These are phyloP conservation scores for Neofusicoccum parvum DNA, from an alignment of 2,329 filamentous ascomycete species.

Conservation along the genomic window DNA sequence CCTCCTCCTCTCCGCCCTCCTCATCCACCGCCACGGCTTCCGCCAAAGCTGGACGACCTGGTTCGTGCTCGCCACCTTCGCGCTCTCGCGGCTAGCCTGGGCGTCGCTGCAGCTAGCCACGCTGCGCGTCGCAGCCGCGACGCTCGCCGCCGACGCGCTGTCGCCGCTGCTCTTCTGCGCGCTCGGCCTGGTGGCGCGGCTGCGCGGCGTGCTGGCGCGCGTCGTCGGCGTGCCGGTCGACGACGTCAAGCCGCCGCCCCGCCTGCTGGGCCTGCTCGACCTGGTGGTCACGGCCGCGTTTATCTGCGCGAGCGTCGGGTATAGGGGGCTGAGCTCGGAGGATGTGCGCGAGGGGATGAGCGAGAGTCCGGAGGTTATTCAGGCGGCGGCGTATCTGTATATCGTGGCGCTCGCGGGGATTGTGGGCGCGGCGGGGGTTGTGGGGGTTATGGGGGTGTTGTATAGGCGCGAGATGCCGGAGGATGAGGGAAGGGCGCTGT, in stretches of 20 bases:
- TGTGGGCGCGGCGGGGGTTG: not conserved
- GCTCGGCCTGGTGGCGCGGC: not conserved
- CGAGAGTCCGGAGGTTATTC: not conserved
- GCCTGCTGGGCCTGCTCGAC: not conserved
- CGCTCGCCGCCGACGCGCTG: conserved; percentile 7
- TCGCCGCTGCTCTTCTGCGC: not conserved
- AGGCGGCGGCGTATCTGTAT: not conserved
- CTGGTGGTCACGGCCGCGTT: not conserved
- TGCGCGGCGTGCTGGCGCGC: not conserved
- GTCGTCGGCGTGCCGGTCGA: too few species aligned
- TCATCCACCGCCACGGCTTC: not conserved
- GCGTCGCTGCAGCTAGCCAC: not conserved
- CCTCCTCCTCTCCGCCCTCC: not conserved
- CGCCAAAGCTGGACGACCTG: not conserved
- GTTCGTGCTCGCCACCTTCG: not conserved
- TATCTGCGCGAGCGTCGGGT: not conserved
- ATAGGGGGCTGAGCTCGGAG: not conserved
- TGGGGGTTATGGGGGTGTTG: not conserved
- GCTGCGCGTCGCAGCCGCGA: conserved; percentile 5
- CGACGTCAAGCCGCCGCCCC: too few species aligned
- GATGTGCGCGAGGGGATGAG: not conserved
- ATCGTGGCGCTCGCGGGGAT: not conserved
- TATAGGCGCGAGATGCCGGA: not conserved
- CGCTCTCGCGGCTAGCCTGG: not conserved
- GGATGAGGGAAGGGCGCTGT: not conserved